Evolutionary conservation across 257 asterid species (phyloP), one percentile per base, ranked within the genome.

Genomic region (Solanum raphanifolium): DNA sequence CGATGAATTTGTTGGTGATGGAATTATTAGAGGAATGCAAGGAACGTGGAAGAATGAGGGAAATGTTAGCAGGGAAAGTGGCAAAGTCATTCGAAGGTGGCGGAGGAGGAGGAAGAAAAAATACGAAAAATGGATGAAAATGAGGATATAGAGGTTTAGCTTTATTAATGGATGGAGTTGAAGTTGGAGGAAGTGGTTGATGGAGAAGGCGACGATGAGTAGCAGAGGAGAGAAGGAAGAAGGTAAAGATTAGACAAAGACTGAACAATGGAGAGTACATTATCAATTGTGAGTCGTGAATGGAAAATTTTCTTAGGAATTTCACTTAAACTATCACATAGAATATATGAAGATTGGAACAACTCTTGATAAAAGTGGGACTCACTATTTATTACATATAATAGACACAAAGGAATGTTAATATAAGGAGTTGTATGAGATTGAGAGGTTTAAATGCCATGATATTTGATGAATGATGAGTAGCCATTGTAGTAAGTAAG

Each of bases 21-120:
- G 95, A 93, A 41, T 88, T 91, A 86, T 87, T 91, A 58, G 96
- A 66, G 89, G 95, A 87, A 21, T 88, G 86, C 79, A 95, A 65
- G 35, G 98, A 81, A n/a, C 69, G 93, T 11, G 98, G 98, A 83
- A 94, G 92, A 87, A 92, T 94, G 88, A 95, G 94, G 87, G 98
- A 96, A 88, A 96, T 93, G 86, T 96, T 96, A 78, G 99, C 98
- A 23, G 99, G 98, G 43, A 94, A 93, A 3, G 96, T 91, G 52
- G 94, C 88, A 65, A 91, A 66, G 13, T 92, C 66, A 84, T 93
- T 11, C 84, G 89, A 31, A 73, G 93, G 36, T 52, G 66, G 69
- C 1, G 91, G 87, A 11, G 96, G 95, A 41, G 96, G 95, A 41
- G 96, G 89, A 76, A 89, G 88, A 90, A 75, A 86, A 31, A 82